phyloP scores from a whole-genome alignment of 768 basidiomycete genomes.

The Amanita phalloides region DNA sequence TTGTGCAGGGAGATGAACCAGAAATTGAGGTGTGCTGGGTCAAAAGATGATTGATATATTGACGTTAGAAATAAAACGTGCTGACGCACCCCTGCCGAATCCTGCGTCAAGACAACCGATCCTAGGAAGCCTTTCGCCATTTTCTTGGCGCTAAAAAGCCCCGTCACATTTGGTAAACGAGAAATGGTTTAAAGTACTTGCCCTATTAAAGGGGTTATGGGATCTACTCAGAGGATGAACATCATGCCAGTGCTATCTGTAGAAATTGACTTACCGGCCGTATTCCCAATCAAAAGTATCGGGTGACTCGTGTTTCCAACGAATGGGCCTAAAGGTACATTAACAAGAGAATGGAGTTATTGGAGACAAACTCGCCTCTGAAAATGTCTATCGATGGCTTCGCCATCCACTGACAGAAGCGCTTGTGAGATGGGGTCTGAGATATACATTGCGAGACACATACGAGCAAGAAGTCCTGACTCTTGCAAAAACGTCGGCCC shows the following conservation, averaged over 20 bases:
- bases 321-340: slow-evolving; percentile 4
- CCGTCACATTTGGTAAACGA: background rate
- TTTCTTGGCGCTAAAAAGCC: slow-evolving; percentile 9
- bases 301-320: slow-evolving; percentile 9
- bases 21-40: slow-evolving; percentile 11
- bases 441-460: slow-evolving; percentile 12
- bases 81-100: background rate
- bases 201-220: slow-evolving; percentile 10
- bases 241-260: background rate
- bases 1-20: slow-evolving; percentile 10
- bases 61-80: background rate
- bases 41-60: background rate
- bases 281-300: slow-evolving; percentile 10
- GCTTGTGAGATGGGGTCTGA: background rate
- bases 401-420: background rate
- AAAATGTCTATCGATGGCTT: background rate
- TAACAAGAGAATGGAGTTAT: background rate
- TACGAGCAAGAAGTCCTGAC: slow-evolving; percentile 22
- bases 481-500: slow-evolving; percentile 20
- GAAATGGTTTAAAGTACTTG: background rate
- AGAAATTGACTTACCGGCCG: slow-evolving; percentile 5
- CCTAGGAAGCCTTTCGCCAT: slow-evolving; percentile 11
- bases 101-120: slow-evolving; percentile 11
- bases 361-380: background rate
- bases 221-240: slow-evolving; percentile 6